Evolutionary conservation across 2,329 filamentous ascomycete genomes (phyloP).

Genomic region (Stylonectria norvegica): DNA sequence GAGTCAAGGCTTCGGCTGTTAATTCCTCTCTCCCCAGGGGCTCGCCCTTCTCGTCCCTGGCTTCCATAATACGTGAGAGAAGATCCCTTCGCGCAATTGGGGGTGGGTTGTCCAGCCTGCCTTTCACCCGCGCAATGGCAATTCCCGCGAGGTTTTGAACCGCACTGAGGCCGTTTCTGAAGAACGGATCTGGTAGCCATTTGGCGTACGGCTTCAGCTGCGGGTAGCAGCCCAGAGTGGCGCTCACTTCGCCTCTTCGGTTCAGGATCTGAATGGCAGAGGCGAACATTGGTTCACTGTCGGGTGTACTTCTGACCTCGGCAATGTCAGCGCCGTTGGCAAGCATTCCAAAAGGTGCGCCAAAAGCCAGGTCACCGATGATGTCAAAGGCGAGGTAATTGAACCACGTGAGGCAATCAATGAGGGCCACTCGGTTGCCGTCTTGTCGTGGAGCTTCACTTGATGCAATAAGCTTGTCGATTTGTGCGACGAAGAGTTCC

Average conservation of each 20-base stretch:
- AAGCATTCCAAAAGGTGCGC: slow-evolving; percentile 63
- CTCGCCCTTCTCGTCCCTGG: slow-evolving; percentile 74
- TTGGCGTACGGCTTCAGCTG: slow-evolving; percentile 74
- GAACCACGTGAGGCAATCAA: slow-evolving; percentile 77
- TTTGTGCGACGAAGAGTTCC: slow-evolving; percentile 67
- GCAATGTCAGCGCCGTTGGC: slow-evolving; percentile 71
- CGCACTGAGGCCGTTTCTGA: slow-evolving; percentile 67
- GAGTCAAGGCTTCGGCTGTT: slow-evolving; percentile 84
- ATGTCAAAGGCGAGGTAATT: slow-evolving; percentile 54
- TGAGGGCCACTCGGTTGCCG: slow-evolving; percentile 58
- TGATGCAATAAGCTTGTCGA: slow-evolving; percentile 59
- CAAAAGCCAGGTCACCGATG: slow-evolving; percentile 49
- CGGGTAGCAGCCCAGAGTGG: slow-evolving; percentile 72
- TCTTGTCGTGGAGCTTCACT: slow-evolving; percentile 46
- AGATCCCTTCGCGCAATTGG: slow-evolving; percentile 71
- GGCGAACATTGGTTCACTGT: slow-evolving; percentile 63
- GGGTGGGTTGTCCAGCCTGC: slow-evolving; percentile 67
- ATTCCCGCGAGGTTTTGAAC: slow-evolving; percentile 83
- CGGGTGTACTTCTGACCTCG: slow-evolving; percentile 63
- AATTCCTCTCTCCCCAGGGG: slow-evolving; percentile 75
- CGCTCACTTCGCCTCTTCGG: slow-evolving; percentile 80
- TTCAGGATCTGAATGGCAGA: slow-evolving; percentile 86
- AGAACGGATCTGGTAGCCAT: slow-evolving; percentile 80
- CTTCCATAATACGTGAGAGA: slow-evolving; percentile 79
- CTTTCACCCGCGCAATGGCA: slow-evolving; percentile 76